Base-by-base conservation (phyloP, 192 early-diverging fungal species). In the Backusella psychrophila region DNA sequence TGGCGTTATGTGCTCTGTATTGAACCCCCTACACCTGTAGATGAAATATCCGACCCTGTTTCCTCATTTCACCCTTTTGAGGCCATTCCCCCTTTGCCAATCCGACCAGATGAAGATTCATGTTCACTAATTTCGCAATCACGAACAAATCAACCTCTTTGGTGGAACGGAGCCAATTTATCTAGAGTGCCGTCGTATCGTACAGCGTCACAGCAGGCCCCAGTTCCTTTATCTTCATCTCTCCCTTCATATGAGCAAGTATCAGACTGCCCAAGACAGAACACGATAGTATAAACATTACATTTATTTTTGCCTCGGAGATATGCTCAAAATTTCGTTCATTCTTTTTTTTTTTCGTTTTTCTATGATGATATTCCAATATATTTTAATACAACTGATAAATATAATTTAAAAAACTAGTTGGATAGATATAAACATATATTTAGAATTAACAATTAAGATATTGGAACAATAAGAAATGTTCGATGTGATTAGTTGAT, bases 141-240 rank as follows among this genome's bases (percentile, higher is more conserved):
- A 65, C 34, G 17, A 14, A 9, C n/a, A 26, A 19, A 34, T 31
- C 70, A 66, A 23, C 36, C 56, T 11, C 36, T 73, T 14, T 78
- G 77, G 77, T 78, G 77, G 77, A 29, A 69, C 21, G 77, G 77
- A 4, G 19, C 72, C 9, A 67, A 79, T 63, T 33, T 79, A 39
- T 70, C 78, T 0, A 38, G 74, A 33, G 78, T 79, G 6, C 78
- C 78, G 14, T 75, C 73, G 7, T 79, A 79, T 35, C 73, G 74
- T 19, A 75, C 74, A 3, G 74, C 74, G 4, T 33, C 71, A 34
- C 52, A 46, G 6, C 74, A 74, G 17, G 49, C 35, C 66, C 59
- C 72, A 7, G 72, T 56, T 34, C 9, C 19, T 14, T 34, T 74
- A 39, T 74, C 72, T 21, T 56, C 52, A 5, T 74, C 72, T 31